phyloP scores from a whole-genome alignment of 345 rosid genomes.

The Anastatica hierochuntica region DNA sequence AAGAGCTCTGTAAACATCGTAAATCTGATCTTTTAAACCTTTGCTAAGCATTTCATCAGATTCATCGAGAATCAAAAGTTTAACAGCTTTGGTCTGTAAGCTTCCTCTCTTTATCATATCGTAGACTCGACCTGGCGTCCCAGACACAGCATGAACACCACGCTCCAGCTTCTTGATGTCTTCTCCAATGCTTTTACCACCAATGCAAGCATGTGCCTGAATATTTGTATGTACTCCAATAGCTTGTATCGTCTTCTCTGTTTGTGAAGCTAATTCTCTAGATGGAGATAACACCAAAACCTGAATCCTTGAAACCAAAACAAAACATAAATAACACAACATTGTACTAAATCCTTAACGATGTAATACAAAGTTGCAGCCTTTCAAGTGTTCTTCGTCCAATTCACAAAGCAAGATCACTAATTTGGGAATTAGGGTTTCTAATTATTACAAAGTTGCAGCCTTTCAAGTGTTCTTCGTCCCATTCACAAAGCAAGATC shows the following conservation, averaged over 20 bases:
- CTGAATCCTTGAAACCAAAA: conserved; percentile 48
- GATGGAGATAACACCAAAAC: conserved; percentile 87
- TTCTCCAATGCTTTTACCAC: conserved; percentile 94
- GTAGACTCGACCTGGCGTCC: conserved; percentile 93
- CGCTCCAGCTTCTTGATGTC: conserved; percentile 66
- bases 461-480: too few species aligned
- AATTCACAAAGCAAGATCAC: not conserved
- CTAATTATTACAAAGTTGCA: too few species aligned
- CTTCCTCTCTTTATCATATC: conserved; percentile 98
- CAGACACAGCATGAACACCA: conserved; percentile 62
- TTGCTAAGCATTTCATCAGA: conserved; percentile 97
- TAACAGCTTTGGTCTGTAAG: conserved; percentile 63
- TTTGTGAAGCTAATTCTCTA: conserved; percentile 89
- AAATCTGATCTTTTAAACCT: conserved; percentile 97
- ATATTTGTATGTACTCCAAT: conserved; percentile 66
- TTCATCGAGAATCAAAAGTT: conserved; percentile 50
- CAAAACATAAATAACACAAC: not conserved
- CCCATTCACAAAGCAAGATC: not conserved
- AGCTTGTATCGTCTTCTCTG: conserved; percentile 72
- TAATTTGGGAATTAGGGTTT: too few species aligned
- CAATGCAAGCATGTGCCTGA: conserved; percentile 82
- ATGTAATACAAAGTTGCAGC: too few species aligned
- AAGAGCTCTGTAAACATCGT: conserved; percentile 82
- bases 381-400: too few species aligned
- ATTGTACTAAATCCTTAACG: not conserved